These are phyloP conservation scores for Micromonas commoda DNA, from an alignment of 139 green algal species.

Conservation along the genomic window DNA sequence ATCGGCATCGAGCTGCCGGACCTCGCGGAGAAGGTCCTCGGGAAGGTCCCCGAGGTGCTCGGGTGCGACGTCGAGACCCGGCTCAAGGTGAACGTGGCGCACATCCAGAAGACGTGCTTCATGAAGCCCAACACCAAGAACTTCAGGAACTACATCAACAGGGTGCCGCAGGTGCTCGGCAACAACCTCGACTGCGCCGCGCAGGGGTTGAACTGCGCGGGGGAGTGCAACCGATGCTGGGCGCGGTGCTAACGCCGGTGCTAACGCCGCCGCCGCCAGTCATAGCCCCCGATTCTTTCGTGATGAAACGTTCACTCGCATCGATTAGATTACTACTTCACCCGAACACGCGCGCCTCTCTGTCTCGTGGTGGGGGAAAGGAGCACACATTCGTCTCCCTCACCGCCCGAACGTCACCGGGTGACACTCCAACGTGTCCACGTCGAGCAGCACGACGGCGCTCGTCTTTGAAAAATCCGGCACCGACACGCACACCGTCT, in stretches of 20 bases:
- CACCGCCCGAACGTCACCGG: slow-evolving; percentile 13
- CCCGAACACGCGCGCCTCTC: no score
- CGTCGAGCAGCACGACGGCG: slow-evolving; percentile 75
- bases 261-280: no score
- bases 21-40: slow-evolving; percentile 22
- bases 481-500: slow-evolving; percentile 59
- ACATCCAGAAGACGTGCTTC: slow-evolving; percentile 47
- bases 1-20: slow-evolving; percentile 36
- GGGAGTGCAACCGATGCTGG: slow-evolving; percentile 61
- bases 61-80: slow-evolving; percentile 36
- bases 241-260: slow-evolving; percentile 37
- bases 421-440: slow-evolving; percentile 61
- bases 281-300: no score
- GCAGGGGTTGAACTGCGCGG: slow-evolving; percentile 37
- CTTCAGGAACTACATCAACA: slow-evolving; percentile 38
- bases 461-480: slow-evolving; percentile 65
- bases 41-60: slow-evolving; percentile 47
- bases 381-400: no score
- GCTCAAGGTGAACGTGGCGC: slow-evolving; percentile 39
- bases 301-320: no score
- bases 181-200: slow-evolving; percentile 54
- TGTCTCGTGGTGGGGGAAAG: no score
- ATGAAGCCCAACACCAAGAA: slow-evolving; percentile 37
- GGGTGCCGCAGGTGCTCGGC: slow-evolving; percentile 46
- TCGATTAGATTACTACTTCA: no score